Conservation (phyloP, 2,329 filamentous ascomycete genomes). For the Allantophomopsis lycopodina region DNA sequence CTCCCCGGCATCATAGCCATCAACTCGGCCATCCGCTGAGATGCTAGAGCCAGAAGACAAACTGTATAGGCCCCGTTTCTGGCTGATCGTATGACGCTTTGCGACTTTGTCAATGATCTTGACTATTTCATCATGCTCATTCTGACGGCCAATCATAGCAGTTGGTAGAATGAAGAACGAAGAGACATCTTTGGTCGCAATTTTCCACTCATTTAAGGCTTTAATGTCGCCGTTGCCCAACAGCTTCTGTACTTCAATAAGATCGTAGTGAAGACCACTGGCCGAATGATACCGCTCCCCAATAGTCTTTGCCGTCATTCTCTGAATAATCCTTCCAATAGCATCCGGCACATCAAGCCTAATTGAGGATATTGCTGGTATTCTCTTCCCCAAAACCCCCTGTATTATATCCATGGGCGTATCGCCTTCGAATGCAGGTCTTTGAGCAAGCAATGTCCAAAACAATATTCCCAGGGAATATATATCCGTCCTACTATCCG, state of each 20-base stretch:
- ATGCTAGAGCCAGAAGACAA: constrained; percentile 39
- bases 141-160: constrained; percentile 65
- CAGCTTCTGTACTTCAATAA: constrained; percentile 60
- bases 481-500: constrained; percentile 84
- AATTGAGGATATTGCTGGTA: constrained; percentile 63
- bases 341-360: constrained; percentile 76
- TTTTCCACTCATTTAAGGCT: constrained; percentile 58
- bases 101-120: constrained; percentile 66
- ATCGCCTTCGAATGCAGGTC: constrained; percentile 65
- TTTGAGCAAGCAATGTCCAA: constrained; percentile 72
- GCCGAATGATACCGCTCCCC: constrained; percentile 82
- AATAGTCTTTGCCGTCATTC: constrained; percentile 83
- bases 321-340: constrained; percentile 71
- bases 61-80: constrained; percentile 26
- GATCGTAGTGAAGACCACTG: constrained; percentile 71
- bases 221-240: constrained; percentile 61
- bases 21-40: constrained; percentile 22
- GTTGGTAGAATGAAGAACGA: constrained; percentile 83
- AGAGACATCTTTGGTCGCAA: constrained; percentile 76
- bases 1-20: constrained; percentile 26
- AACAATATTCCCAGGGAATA: constrained; percentile 85
- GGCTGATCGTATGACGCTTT: constrained; percentile 40
- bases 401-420: constrained; percentile 85
- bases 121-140: constrained; percentile 57
- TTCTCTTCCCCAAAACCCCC: constrained; percentile 66